Base-by-base conservation (phyloP, 228 moss, liverwort and hornwort species). In the Sphagnum magellanicum region DNA sequence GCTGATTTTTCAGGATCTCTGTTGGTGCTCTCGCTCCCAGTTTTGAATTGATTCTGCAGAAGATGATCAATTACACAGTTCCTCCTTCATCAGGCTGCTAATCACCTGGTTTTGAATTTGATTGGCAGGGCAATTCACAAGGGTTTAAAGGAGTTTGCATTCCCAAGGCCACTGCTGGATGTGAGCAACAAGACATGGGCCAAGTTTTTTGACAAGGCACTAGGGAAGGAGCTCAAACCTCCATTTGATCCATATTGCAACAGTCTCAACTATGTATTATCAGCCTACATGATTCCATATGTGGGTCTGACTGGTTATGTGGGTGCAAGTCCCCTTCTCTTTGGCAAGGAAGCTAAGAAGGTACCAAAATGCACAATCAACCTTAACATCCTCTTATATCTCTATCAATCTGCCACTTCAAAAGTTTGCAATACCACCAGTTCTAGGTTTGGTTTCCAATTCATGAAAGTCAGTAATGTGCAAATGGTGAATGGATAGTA, bases 271-370 rank as follows among this genome's bases (percentile, higher is more conserved):
- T 90, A 82, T 17, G 60, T 88, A 4, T 82, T 92, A 50, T 88
- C 88, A 0, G 72, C 84, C 0, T 92, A 92, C 64, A 70, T 74
- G 1, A 90, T 92, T n/a, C 92, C 92, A 4, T 92, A 92, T 4
- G 92, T 92, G 0, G 92, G 92, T 0, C 61, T 88, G 63, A 88
- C 92, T 0, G 92, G 92, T 11, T 92, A 92, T 0, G 77, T 76
- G 0, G 92, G 91, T 8, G 49, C 89, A 0, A 50, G 48, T 50
- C 82, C 85, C 4, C 1, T 63, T 3, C 74, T 90, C 3, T 0
- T 3, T 1, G 82, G 88, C 5, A 15, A 5, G 4, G 88, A 80
- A 49, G 75, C 81, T 0, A 92, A 90, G 62, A 32, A 0, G 74
- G 92, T 92, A 80, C 49, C 32, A 32, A 32, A 32, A 32, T 32